Percentiles rank a stretch among this genome's conserved stretches.
Evolutionary conservation across 768 basidiomycete genomes (phyloP).

Genomic region (Amanita pseudoporphyria): DNA sequence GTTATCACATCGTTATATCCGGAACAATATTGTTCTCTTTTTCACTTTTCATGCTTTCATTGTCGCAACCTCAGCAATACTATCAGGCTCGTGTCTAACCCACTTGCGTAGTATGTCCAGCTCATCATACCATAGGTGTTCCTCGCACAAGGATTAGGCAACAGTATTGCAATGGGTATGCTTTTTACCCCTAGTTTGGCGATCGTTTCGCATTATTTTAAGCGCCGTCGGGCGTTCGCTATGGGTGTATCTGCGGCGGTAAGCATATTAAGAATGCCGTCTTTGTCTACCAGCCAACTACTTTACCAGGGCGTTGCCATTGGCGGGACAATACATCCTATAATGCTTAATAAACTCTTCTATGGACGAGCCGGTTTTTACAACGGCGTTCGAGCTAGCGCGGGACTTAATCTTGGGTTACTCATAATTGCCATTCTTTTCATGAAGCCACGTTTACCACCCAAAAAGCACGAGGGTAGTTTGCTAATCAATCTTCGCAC

Average conservation of each 20-base stretch:
- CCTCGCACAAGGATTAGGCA: slow-evolving; percentile 35
- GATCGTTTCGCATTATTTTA: slow-evolving; percentile 30
- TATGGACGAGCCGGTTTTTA: slow-evolving; percentile 40
- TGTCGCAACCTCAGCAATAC: slow-evolving; percentile 27
- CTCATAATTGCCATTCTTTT: slow-evolving; percentile 26
- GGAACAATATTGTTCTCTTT: slow-evolving; percentile 35
- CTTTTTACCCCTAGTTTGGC: slow-evolving; percentile 37
- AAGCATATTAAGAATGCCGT: not conserved
- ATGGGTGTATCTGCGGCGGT: slow-evolving; percentile 27
- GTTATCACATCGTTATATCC: slow-evolving; percentile 33
- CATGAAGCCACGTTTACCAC: slow-evolving; percentile 35
- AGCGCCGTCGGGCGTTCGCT: slow-evolving; percentile 22
- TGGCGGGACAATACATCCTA: slow-evolving; percentile 52
- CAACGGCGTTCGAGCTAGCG: slow-evolving; percentile 40
- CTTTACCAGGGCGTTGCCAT: slow-evolving; percentile 40
- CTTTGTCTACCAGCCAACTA: too few species aligned
- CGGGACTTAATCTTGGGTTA: slow-evolving; percentile 28
- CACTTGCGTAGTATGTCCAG: slow-evolving; percentile 2
- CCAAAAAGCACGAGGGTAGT: slow-evolving; percentile 22
- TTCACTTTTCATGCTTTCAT: slow-evolving; percentile 38
- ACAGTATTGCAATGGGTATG: slow-evolving; percentile 42
- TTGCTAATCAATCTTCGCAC: slow-evolving; percentile 18
- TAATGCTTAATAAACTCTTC: slow-evolving; percentile 49
- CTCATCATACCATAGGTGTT: slow-evolving; percentile 24
- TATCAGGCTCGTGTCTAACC: slow-evolving; percentile 22